phyloP scores from a whole-genome alignment of 441 rosid genomes.

The Corymbia citriodora region DNA sequence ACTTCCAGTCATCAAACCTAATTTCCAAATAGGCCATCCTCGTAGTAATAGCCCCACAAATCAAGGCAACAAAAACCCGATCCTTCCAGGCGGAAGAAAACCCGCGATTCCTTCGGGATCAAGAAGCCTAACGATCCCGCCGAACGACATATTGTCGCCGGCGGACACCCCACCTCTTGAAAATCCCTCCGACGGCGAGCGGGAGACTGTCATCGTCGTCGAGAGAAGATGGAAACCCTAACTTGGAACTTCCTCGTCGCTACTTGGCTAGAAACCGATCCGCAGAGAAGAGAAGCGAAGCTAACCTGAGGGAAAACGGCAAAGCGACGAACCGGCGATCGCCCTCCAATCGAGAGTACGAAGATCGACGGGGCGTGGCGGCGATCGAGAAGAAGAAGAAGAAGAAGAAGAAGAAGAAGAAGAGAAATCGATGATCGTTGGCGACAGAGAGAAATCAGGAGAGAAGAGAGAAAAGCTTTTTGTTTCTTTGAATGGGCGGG shows the following conservation, averaged over 20 bases:
- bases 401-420: too few relatives aligned
- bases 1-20: background rate
- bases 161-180: background rate
- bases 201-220: background rate
- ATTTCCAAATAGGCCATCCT: background rate
- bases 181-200: background rate
- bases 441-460: too few relatives aligned
- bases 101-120: background rate
- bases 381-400: background rate
- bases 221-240: background rate
- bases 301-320: background rate
- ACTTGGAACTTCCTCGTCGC: background rate
- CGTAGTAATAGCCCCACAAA: background rate
- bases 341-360: background rate
- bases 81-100: background rate
- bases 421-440: too few relatives aligned
- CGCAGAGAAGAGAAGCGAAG: background rate
- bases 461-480: too few relatives aligned
- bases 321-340: background rate
- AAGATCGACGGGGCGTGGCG: background rate
- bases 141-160: too few relatives aligned
- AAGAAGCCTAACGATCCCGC: background rate
- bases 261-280: background rate
- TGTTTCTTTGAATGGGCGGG: too few relatives aligned
- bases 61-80: background rate